Percentiles rank a stretch among this genome's conserved stretches.
phyloP scores from a whole-genome alignment of 1,139 yeast species.

The Meyerozyma elateridarum region DNA sequence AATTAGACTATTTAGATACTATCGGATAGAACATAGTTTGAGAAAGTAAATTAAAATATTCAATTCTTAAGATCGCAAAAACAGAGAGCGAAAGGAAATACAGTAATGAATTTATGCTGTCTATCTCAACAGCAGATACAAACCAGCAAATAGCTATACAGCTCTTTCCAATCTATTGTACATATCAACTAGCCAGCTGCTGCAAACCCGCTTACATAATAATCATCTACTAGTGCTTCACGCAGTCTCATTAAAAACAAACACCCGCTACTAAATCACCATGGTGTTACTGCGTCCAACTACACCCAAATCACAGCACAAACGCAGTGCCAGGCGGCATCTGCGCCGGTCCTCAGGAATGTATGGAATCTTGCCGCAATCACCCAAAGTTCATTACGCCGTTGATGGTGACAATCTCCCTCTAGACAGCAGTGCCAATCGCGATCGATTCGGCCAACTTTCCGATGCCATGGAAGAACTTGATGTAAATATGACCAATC shows the following conservation, averaged over 20 bases:
- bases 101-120: no score
- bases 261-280: no score
- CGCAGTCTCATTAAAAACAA: no score
- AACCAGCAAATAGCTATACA: not conserved
- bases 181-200: no score
- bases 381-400: conserved; percentile 42
- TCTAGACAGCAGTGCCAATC: conserved; percentile 27
- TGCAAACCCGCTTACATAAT: no score
- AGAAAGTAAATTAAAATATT: not conserved
- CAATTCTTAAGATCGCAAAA: no score
- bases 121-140: not conserved
- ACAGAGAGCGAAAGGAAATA: no score
- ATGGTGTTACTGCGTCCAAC: conserved; percentile 7
- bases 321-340: conserved; percentile 7
- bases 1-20: not conserved
- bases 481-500: conserved; percentile 41
- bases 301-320: conserved; percentile 4
- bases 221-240: no score
- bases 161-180: no score
- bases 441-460: conserved; percentile 36
- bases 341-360: conserved; percentile 37
- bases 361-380: conserved; percentile 31
- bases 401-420: conserved; percentile 38
- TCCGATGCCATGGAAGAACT: conserved; percentile 52
- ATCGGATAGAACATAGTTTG: no score